Evolutionary conservation across 768 basidiomycete genomes (phyloP), one percentile per base, ranked within the genome.

Genomic region (Trametes coccinea): DNA sequence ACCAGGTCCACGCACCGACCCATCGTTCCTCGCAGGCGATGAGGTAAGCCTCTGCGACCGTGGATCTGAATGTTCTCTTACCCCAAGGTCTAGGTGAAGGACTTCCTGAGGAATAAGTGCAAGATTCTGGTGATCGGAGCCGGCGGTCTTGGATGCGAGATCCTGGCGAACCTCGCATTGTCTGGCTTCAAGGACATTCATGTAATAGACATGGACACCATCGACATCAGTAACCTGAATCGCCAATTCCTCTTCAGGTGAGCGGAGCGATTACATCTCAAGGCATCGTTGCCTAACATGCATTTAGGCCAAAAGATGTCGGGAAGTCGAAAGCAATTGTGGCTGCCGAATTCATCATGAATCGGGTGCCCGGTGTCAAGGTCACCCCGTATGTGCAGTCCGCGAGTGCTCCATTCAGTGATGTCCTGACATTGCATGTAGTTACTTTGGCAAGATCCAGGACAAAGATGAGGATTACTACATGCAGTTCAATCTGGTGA

Each of bases 141-240:
- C 31, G 97, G 97, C 37, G 97, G 97, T 58, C 79, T 99, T 44
- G 97, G 97, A 10, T 99, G 91, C 75, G 97, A 99, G 80, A 98
- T 98, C 66, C 81, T 99, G 44, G 92, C 95, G 61, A 97, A 98
- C 75, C 84, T 99, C 52, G 96, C 97, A 27, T 77, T 98, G 67
- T 90, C 93, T 47, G 97, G 97, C 29, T 99, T 98, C 86, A 92
- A 90, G 75, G 92, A 98, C 70, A 97, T 98, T 66, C 94, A 98
- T 80, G 95, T 99, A 62, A 98, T 99, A 72, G 97, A 99, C 80
- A 98, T 99, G 95, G 96, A 99, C 80, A 98, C 96, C 14, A 99
- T 98, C 73, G 96, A 99, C 77, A 92, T 99, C 71, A 98, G 95
- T 71, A 99, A 99, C 75, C 82, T 99, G 66, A 99, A 99, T 75